Conservation (phyloP, 352 stramenopile species). For the Phytophthora pseudosyringae region DNA sequence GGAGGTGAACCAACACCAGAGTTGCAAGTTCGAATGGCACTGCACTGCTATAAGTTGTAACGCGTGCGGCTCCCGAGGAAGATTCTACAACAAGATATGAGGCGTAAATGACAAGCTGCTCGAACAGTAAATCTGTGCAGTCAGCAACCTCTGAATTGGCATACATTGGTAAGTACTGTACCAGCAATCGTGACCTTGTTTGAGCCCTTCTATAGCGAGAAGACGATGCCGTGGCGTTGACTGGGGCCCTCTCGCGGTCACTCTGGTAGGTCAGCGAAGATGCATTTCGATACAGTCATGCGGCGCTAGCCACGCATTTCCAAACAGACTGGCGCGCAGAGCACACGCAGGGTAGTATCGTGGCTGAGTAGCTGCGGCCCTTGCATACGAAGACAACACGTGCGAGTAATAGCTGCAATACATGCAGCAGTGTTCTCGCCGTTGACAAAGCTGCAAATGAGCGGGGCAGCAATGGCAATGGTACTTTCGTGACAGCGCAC, state of each 20-base stretch:
- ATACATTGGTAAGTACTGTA: constrained; percentile 7
- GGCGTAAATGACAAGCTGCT: no score
- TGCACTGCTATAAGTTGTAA: no score
- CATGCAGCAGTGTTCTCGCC: not conserved
- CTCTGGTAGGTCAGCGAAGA: constrained; percentile 4
- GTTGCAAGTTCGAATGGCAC: no score
- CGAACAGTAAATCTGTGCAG: no score
- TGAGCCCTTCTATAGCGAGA: constrained; percentile 11
- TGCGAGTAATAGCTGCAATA: not conserved
- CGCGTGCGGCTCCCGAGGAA: no score
- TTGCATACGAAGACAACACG: constrained; percentile 15
- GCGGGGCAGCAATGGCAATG: constrained; percentile 5
- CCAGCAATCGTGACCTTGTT: not conserved
- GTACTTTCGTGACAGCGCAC: not conserved
- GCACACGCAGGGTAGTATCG: constrained; percentile 19
- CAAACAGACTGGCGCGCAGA: constrained; percentile 27
- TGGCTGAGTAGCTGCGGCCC: constrained; percentile 17
- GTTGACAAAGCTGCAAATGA: constrained; percentile 14
- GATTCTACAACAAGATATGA: no score
- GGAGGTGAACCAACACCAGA: not conserved
- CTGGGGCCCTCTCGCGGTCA: not conserved
- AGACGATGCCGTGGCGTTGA: constrained; percentile 32
- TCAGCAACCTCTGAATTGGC: not conserved
- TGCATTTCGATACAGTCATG: constrained; percentile 2
- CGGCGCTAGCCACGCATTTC: constrained; percentile 18